phyloP scores from a whole-genome alignment of 1,284 basidiomycete genomes.

The Fistulina hepatica region DNA sequence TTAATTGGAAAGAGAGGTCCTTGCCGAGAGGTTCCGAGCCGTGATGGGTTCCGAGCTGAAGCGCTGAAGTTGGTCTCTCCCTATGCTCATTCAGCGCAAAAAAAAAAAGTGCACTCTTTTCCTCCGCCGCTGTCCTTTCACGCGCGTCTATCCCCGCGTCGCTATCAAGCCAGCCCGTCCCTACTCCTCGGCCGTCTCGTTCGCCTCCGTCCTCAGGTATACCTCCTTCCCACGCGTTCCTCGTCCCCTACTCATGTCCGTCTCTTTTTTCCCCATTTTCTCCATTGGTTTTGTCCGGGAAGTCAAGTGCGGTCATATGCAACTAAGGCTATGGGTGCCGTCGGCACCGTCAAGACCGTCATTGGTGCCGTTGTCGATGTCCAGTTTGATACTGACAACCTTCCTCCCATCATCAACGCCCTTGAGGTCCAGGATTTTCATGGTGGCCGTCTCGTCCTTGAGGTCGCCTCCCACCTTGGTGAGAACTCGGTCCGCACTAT shows the following conservation, averaged over 20 bases:
- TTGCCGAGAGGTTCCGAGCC: no score
- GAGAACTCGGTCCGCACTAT: slow-evolving; percentile 98
- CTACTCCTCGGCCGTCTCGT: slow-evolving; percentile 33
- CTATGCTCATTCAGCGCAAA: no score
- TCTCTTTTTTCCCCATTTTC: slow-evolving; percentile 17
- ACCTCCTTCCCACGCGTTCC: slow-evolving; percentile 19
- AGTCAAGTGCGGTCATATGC: slow-evolving; percentile 76
- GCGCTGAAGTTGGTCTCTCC: no score
- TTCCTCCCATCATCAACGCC: slow-evolving; percentile 96
- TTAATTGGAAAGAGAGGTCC: no score
- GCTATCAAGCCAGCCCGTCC: slow-evolving; percentile 30
- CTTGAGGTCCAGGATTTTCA: slow-evolving; percentile 92
- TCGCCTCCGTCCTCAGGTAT: slow-evolving; percentile 32
- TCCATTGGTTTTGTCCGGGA: slow-evolving; percentile 12
- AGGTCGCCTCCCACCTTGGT: slow-evolving; percentile 95
- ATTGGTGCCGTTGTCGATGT: slow-evolving; percentile 99
- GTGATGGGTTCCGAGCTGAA: no score
- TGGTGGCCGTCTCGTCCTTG: slow-evolving; percentile 89
- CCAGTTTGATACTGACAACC: slow-evolving; percentile 82
- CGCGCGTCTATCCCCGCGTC: slow-evolving; percentile 32
- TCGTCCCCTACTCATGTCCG: slow-evolving; percentile 10
- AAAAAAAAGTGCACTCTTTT: slow-evolving; percentile 68
- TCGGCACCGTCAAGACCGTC: slow-evolving; percentile 85
- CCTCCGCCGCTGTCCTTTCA: slow-evolving; percentile 47
- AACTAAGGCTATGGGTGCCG: slow-evolving; percentile 65